A percentile compares a stretch with the other conserved stretches of the same genome.
Evolutionary conservation across 2,329 filamentous ascomycete genomes (phyloP).

Genomic region (Raffaelea arxii): DNA sequence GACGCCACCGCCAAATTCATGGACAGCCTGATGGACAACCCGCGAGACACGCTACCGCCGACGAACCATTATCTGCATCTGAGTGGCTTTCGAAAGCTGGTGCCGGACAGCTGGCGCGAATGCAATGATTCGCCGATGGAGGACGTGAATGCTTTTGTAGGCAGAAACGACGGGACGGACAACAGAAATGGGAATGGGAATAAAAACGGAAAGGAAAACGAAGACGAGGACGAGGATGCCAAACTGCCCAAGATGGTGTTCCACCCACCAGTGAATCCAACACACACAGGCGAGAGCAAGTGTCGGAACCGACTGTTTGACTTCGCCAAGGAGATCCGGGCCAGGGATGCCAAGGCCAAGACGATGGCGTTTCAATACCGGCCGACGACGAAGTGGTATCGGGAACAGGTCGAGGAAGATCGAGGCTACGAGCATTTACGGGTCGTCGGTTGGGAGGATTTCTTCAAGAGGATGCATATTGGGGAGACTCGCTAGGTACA

Average conservation of each 20-base stretch:
- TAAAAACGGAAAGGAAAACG: slow-evolving; percentile 10
- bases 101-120: no score
- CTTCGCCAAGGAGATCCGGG: slow-evolving; percentile 18
- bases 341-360: slow-evolving; percentile 12
- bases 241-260: slow-evolving; percentile 28
- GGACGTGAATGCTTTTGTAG: no score
- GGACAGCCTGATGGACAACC: slow-evolving; percentile 19
- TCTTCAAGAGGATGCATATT: slow-evolving; percentile 20
- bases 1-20: slow-evolving; percentile 33
- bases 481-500: not conserved
- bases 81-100: slow-evolving; percentile 29
- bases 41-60: slow-evolving; percentile 27
- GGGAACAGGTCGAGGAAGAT: slow-evolving; percentile 33
- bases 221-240: slow-evolving; percentile 13
- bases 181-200: slow-evolving; percentile 3
- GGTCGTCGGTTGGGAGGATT: slow-evolving; percentile 31
- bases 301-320: slow-evolving; percentile 37
- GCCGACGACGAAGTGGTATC: slow-evolving; percentile 44
- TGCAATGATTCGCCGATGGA: no score
- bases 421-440: slow-evolving; percentile 39
- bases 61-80: slow-evolving; percentile 15
- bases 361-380: slow-evolving; percentile 30
- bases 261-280: slow-evolving; percentile 27
- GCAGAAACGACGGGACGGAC: slow-evolving; percentile 12
- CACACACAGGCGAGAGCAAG: slow-evolving; percentile 13